phyloP scores from a whole-genome alignment of 2,329 filamentous ascomycete genomes.

The Scopulariopsis brevicaulis region DNA sequence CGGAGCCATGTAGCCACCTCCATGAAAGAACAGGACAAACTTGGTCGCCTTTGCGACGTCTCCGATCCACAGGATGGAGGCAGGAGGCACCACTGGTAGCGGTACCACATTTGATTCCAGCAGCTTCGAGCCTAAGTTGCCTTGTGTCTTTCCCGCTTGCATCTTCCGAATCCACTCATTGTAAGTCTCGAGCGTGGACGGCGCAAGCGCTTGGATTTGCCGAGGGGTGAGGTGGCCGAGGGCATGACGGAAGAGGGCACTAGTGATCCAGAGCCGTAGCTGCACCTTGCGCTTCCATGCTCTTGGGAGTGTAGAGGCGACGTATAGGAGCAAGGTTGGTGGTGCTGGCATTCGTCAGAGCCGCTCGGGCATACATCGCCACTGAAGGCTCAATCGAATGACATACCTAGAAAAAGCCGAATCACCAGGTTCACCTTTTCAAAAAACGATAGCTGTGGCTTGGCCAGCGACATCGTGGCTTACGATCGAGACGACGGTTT shows the following conservation, averaged over 20 bases:
- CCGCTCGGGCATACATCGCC: background rate
- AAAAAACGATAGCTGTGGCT: conserved; percentile 31
- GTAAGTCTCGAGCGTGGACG: background rate
- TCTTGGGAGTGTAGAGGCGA: too few species aligned
- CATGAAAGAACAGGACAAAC: conserved; percentile 17
- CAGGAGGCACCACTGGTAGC: conserved; percentile 1
- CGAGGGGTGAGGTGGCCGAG: background rate
- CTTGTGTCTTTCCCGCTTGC: background rate
- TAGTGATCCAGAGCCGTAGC: background rate
- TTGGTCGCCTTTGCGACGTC: conserved; percentile 14
- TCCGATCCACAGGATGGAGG: conserved; percentile 16
- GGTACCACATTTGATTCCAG: conserved; percentile 4
- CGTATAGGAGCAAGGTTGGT: background rate
- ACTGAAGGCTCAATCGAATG: background rate
- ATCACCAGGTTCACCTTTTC: background rate
- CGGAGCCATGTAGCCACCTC: conserved; percentile 15
- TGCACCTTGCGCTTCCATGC: background rate
- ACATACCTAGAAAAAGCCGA: background rate
- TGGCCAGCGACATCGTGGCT: conserved; percentile 41
- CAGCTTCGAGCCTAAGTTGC: too few species aligned
- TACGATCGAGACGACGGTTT: too few species aligned
- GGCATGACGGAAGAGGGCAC: background rate
- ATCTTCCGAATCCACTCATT: background rate
- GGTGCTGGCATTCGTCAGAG: background rate
- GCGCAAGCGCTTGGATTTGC: background rate